These are phyloP conservation scores for Colletotrichum tropicale DNA, from an alignment of 2,329 filamentous ascomycete genomes.

Conservation along the genomic window DNA sequence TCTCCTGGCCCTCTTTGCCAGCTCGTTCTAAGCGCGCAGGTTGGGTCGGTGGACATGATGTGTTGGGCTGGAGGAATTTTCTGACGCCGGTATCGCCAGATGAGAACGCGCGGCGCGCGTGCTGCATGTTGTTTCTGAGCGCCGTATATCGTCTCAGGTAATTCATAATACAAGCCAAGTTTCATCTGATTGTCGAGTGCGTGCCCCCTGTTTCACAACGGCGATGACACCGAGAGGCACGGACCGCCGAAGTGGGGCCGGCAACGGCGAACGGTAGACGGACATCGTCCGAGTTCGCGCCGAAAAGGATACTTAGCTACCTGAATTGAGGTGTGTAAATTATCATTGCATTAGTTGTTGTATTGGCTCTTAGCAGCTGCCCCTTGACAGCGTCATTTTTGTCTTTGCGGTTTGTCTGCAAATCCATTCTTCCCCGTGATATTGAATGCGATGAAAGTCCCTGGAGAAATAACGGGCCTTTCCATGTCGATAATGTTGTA, in stretches of 20 bases:
- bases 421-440: too few species aligned
- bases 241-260: not conserved
- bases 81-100: not conserved
- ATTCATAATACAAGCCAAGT: constrained; percentile 2
- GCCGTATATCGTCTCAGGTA: not conserved
- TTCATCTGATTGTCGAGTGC: not conserved
- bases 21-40: not conserved
- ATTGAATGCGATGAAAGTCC: too few species aligned
- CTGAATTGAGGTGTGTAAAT: too few species aligned
- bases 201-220: not conserved
- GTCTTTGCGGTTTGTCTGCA: too few species aligned
- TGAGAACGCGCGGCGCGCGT: not conserved
- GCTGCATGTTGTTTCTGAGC: not conserved
- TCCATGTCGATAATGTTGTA: too few species aligned
- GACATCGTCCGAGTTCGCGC: not conserved
- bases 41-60: not conserved
- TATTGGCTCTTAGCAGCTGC: too few species aligned
- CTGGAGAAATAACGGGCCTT: too few species aligned
- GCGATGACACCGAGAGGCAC: not conserved
- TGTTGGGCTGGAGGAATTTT: not conserved
- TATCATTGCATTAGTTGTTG: too few species aligned
- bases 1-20: not conserved
- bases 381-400: too few species aligned
- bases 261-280: not conserved
- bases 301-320: too few species aligned